Evolutionary conservation across 441 rosid genomes (phyloP), one percentile per base, ranked within the genome.

Genomic region (Syzygium malaccense): DNA sequence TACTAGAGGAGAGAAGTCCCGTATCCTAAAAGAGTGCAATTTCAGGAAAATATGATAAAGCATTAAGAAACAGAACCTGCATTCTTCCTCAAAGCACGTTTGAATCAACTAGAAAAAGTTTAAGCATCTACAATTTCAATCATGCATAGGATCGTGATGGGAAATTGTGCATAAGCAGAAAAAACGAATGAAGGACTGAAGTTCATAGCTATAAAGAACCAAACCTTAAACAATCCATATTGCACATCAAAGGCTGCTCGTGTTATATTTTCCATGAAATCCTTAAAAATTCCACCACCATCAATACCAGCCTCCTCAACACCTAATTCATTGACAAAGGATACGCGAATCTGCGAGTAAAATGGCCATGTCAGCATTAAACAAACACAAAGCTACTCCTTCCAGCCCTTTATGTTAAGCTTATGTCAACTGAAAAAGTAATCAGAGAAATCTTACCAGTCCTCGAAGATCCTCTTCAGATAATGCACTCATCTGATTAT

Each of bases 231-330:
- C 91, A 98, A 93, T 78, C 99, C 99, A 91, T 97, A 97, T 91
- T 98, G 99, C 92, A 96, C 97, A 91, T 97, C 98, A 88, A 98
- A 98, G 85, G 99, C 99, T 68, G 99, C 99, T 87, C 97, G 96
- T 83, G 98, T 95, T 86, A 98, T 98, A 89, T 98, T 98, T 91
- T 98, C 99, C 99, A 98, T 97, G 91, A 98, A 98, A 95, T 98
- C 99, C 94, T 98, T 98, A 93, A 98, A 98, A 92, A 98, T 98
- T 85, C 99, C 99, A 90, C 99, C 99, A 87, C 99, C 99, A 92
- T 98, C 99, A 88, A 98, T 97, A 85, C 99, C 99, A 93, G 99
- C 99, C 93, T 98, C 99, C 94, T 98, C 99, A 87, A 96, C 99
- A 92, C 99, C 99, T 90, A 96, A 95, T 92, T 98, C 99, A 91